Evolutionary conservation across 2,329 filamentous ascomycete genomes (phyloP).

Genomic region (Fusarium incarnatum): DNA sequence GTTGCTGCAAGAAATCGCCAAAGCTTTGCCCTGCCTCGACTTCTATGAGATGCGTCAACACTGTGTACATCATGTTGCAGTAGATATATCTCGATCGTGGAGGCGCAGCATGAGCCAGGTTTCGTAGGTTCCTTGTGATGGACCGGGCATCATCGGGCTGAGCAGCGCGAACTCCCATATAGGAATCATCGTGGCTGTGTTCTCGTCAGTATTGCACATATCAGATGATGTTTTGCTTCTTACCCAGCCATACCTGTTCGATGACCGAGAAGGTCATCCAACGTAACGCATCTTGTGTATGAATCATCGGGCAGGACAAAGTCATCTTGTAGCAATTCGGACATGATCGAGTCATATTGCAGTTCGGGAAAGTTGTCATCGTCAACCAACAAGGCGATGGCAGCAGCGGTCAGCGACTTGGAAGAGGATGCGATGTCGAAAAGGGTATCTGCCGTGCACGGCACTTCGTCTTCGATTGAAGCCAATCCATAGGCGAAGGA

Average conservation of each 20-base stretch:
- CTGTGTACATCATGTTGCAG: slow-evolving; percentile 31
- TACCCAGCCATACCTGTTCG: slow-evolving; percentile 19
- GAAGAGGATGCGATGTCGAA: slow-evolving; percentile 26
- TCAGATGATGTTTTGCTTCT: rapidly evolving
- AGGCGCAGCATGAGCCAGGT: slow-evolving; percentile 1
- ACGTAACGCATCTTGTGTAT: background rate
- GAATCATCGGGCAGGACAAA: slow-evolving; percentile 5
- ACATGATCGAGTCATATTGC: slow-evolving; percentile 1
- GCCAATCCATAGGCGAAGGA: slow-evolving; percentile 8
- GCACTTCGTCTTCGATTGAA: background rate
- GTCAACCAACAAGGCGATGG: background rate
- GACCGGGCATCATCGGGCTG: background rate
- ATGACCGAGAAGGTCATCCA: slow-evolving; percentile 20
- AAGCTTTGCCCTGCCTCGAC: background rate
- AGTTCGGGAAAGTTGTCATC: background rate
- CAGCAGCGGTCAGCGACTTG: background rate
- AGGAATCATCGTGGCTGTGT: slow-evolving; percentile 10
- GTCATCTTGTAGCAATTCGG: slow-evolving; percentile 6
- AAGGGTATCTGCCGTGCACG: slow-evolving; percentile 13
- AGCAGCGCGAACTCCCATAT: slow-evolving; percentile 1
- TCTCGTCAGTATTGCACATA: rapidly evolving
- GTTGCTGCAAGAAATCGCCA: background rate
- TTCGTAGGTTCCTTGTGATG: slow-evolving; percentile 14
- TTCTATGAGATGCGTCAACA: slow-evolving; percentile 4
- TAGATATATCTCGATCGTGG: slow-evolving; percentile 5